Conservation (phyloP, 371 early-diverging fungal genomes). For the Apophysomyces elegans region DNA sequence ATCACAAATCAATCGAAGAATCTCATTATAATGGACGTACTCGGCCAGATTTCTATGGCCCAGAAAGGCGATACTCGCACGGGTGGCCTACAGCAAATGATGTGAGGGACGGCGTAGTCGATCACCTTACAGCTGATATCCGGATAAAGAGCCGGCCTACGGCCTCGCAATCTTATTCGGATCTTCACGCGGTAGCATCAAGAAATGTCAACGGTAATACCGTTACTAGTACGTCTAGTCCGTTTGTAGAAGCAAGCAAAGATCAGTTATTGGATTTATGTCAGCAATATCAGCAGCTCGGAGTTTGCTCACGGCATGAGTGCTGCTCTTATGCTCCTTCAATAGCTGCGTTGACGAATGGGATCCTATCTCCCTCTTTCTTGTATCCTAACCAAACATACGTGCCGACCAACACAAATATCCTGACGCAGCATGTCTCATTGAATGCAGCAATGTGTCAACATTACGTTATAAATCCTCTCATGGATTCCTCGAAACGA, state of each 20-base stretch:
- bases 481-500: not conserved
- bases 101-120: conserved; percentile 8
- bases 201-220: not conserved
- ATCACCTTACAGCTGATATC: conserved; percentile 15
- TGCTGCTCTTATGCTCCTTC: conserved; percentile 62
- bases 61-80: conserved; percentile 32
- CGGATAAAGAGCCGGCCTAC: conserved; percentile 22
- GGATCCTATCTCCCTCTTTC: not conserved
- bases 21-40: conserved; percentile 25
- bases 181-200: conserved; percentile 31
- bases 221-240: not conserved
- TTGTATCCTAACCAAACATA: not conserved
- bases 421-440: not conserved
- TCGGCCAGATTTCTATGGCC: conserved; percentile 39
- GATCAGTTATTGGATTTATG: conserved; percentile 18
- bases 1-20: conserved; percentile 11
- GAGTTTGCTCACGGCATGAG: conserved; percentile 63
- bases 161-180: conserved; percentile 36
- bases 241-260: conserved; percentile 7
- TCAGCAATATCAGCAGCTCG: conserved; percentile 58
- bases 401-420: not conserved
- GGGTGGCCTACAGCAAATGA: conserved; percentile 30
- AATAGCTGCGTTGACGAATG: conserved; percentile 1
- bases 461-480: not conserved
- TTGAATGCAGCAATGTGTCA: not conserved